These are phyloP conservation scores for Trametes hirsuta DNA, from an alignment of 1,284 basidiomycete genomes.

Conservation along the genomic window DNA sequence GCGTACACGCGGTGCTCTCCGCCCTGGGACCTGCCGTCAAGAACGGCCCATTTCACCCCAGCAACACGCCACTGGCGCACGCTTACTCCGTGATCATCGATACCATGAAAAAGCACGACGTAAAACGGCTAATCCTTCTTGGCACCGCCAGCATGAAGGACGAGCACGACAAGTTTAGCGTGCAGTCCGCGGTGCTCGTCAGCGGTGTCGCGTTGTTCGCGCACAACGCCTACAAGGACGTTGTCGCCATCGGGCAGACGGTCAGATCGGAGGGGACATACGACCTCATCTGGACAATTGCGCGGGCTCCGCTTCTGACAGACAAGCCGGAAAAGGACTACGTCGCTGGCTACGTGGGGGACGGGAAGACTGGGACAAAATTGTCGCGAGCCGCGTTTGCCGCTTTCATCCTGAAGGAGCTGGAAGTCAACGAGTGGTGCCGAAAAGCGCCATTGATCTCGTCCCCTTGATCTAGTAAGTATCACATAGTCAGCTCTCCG, in stretches of 20 bases:
- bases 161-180: conserved; percentile 57
- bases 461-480: conserved; percentile 27
- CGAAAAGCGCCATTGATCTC: conserved; percentile 35
- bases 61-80: conserved; percentile 59
- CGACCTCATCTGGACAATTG: conserved; percentile 67
- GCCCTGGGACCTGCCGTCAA: conserved; percentile 57
- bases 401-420: conserved; percentile 58
- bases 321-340: conserved; percentile 47
- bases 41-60: conserved; percentile 41
- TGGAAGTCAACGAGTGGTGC: conserved; percentile 49
- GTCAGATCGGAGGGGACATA: conserved; percentile 48
- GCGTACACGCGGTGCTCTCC: conserved; percentile 64
- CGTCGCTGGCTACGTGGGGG: conserved; percentile 66
- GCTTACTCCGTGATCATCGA: conserved; percentile 58
- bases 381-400: conserved; percentile 61
- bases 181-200: conserved; percentile 50
- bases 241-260: conserved; percentile 56
- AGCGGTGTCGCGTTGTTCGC: conserved; percentile 41
- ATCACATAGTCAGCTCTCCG: background rate
- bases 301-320: conserved; percentile 62
- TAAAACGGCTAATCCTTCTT: conserved; percentile 64
- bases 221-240: conserved; percentile 47
- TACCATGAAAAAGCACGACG: conserved; percentile 51
- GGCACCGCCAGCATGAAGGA: conserved; percentile 68
- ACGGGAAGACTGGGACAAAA: conserved; percentile 51